These are phyloP conservation scores for Pezicula rhizophila DNA, from an alignment of 2,329 filamentous ascomycete species.

Conservation along the genomic window DNA sequence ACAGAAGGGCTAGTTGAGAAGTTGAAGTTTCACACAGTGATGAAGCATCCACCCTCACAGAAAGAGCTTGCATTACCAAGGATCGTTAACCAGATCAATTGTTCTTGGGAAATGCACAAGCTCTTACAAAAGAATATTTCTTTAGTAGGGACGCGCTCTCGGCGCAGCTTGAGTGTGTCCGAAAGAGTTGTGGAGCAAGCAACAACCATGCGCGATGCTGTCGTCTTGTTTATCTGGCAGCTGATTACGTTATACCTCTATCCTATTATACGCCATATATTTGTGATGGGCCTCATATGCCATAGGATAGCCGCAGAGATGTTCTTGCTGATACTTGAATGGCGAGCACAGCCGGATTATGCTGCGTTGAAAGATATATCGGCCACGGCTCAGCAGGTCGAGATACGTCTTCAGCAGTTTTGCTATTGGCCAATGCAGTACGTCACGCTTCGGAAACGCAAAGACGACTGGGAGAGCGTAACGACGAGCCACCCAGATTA, in stretches of 20 bases:
- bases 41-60: constrained; percentile 67
- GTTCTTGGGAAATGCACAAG: constrained; percentile 82
- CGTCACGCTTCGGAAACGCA: constrained; percentile 79
- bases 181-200: constrained; percentile 93
- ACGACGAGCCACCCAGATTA: constrained; percentile 95
- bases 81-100: constrained; percentile 93
- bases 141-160: constrained; percentile 74
- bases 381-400: constrained; percentile 92
- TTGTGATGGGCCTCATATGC: constrained; percentile 72
- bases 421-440: constrained; percentile 99
- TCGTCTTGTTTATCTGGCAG: constrained; percentile 63
- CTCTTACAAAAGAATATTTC: constrained; percentile 84
- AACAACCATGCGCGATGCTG: constrained; percentile 73
- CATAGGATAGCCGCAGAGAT: constrained; percentile 78
- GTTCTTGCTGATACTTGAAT: constrained; percentile 75
- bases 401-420: constrained; percentile 94
- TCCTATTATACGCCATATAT: constrained; percentile 65
- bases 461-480: constrained; percentile 91
- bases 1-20: constrained; percentile 73
- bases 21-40: constrained; percentile 79
- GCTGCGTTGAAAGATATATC: constrained; percentile 92
- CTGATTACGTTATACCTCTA: constrained; percentile 70
- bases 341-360: constrained; percentile 69
- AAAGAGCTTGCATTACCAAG: constrained; percentile 76
- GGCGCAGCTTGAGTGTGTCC: constrained; percentile 83